phyloP scores from a whole-genome alignment of 148 eudicot genomes.

The Silene uniflora region DNA sequence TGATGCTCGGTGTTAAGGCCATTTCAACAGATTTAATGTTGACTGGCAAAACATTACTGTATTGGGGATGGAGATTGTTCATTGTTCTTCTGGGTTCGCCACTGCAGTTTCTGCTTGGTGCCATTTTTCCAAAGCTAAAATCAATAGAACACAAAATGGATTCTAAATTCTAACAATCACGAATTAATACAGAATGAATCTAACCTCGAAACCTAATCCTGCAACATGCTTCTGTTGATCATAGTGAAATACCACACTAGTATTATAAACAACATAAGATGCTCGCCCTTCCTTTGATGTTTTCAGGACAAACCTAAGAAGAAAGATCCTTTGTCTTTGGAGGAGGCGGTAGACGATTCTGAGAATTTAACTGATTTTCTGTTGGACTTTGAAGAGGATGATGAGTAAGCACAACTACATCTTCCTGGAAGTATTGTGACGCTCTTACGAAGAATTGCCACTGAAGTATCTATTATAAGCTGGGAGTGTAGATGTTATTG shows the following conservation, averaged over 20 bases:
- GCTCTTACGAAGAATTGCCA: background rate
- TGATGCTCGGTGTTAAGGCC: background rate
- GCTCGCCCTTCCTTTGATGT: conserved; percentile 1
- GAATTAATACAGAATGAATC: background rate
- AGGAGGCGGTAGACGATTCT: conserved; percentile 88
- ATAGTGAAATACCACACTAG: background rate
- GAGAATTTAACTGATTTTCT: conserved; percentile 94
- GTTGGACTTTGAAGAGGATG: conserved; percentile 83
- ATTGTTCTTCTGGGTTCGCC: background rate
- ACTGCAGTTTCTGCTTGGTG: background rate
- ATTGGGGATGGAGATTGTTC: background rate
- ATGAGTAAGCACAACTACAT: conserved; percentile 29
- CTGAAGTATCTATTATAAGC: background rate
- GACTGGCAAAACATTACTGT: background rate
- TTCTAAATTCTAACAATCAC: background rate
- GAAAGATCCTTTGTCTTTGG: conserved; percentile 59
- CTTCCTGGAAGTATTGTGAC: background rate
- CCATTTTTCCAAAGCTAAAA: too few species aligned
- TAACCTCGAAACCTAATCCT: background rate
- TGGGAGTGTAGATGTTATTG: background rate
- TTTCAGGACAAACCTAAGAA: conserved; percentile 69
- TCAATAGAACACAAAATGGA: background rate
- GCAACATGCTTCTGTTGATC: background rate
- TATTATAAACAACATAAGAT: background rate
- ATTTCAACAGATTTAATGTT: background rate